Evolutionary conservation across 257 asterid genomes (phyloP).

Genomic region (Fraxinus pennsylvanica): DNA sequence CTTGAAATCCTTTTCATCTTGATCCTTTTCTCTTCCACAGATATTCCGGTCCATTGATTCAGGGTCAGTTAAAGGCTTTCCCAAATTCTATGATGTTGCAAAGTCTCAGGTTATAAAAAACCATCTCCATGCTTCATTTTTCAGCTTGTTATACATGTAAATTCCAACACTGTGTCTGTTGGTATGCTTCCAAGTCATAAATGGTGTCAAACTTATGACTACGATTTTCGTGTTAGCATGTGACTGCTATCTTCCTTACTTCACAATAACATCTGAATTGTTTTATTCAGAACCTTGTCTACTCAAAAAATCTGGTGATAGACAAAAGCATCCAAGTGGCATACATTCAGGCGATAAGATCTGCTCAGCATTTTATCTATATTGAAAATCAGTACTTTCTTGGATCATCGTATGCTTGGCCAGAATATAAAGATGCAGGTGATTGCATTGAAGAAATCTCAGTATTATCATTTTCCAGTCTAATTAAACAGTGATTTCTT

Average conservation of each 20-base stretch:
- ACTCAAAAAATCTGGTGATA: slow-evolving; percentile 67
- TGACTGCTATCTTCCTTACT: slow-evolving; percentile 5
- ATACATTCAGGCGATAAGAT: slow-evolving; percentile 87
- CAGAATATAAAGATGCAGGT: slow-evolving; percentile 87
- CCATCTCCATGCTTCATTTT: slow-evolving; percentile 11
- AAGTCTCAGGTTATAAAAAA: slow-evolving; percentile 53
- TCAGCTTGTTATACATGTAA: neutral
- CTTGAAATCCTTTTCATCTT: slow-evolving; percentile 23
- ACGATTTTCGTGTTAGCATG: neutral
- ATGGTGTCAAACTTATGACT: neutral
- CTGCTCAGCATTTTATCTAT: slow-evolving; percentile 85
- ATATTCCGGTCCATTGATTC: slow-evolving; percentile 94
- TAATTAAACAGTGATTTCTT: neutral
- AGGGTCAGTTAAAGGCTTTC: slow-evolving; percentile 82
- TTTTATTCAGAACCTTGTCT: slow-evolving; percentile 63
- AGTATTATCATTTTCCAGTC: neutral
- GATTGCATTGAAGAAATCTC: neutral
- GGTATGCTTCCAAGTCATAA: slow-evolving; percentile 6
- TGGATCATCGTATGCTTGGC: slow-evolving; percentile 94
- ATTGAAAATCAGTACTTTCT: slow-evolving; percentile 92
- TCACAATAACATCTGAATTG: neutral
- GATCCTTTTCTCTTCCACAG: slow-evolving; percentile 40
- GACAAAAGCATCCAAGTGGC: slow-evolving; percentile 88
- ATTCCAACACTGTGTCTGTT: slow-evolving; percentile 4
- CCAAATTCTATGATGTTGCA: slow-evolving; percentile 57